phyloP scores from a whole-genome alignment of 2,329 filamentous ascomycete species.

The Botryotinia calthae region DNA sequence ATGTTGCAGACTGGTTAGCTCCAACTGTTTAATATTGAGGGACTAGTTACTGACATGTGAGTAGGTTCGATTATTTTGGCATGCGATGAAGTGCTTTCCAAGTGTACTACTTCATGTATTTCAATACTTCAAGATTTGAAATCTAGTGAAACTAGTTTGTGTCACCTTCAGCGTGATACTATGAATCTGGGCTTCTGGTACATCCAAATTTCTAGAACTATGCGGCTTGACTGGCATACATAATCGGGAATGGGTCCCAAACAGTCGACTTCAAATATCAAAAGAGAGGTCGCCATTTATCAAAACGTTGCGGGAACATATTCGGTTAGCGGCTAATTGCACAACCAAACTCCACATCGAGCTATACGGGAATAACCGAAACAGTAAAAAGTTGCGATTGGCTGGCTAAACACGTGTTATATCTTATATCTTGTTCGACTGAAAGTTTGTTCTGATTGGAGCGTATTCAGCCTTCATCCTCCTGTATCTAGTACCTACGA shows the following conservation, averaged over 20 bases:
- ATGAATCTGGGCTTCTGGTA: background rate
- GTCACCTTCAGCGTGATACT: too few species aligned
- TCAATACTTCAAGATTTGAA: background rate
- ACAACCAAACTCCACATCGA: too few species aligned
- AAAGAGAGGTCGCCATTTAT: background rate
- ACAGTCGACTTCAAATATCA: background rate
- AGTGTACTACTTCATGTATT: background rate
- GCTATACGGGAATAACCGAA: background rate
- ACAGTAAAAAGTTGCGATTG: background rate
- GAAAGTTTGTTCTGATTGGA: background rate
- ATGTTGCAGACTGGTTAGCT: conserved; percentile 13
- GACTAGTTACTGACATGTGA: background rate
- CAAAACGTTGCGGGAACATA: background rate
- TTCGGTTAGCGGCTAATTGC: background rate
- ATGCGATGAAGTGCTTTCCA: background rate
- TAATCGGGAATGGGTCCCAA: background rate
- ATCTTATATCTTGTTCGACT: background rate
- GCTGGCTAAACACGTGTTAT: background rate
- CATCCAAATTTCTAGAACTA: background rate
- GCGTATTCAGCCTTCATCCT: background rate
- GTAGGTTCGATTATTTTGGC: conserved; percentile 10
- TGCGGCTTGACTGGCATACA: background rate
- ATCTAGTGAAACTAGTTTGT: background rate
- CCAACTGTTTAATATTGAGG: background rate
- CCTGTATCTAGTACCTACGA: background rate